A percentile compares a stretch with the other conserved stretches of the same genome.
Evolutionary conservation across 2,329 filamentous ascomycete species (phyloP).

Genomic region (Ceratocystiopsis minuta): DNA sequence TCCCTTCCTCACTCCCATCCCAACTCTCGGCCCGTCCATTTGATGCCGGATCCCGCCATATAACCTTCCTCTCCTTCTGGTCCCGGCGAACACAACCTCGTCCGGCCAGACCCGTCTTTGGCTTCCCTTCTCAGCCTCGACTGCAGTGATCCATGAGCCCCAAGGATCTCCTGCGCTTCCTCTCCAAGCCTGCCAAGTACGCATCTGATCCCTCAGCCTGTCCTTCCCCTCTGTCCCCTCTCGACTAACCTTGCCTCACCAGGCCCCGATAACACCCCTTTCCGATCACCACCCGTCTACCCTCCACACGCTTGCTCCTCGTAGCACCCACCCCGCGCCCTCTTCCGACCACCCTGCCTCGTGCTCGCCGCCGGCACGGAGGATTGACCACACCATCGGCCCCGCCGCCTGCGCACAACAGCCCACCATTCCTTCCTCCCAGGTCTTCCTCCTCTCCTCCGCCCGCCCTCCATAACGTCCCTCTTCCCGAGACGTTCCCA

Average conservation of each 20-base stretch:
- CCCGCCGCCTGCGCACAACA: constrained; percentile 16
- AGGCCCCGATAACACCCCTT: constrained; percentile 44
- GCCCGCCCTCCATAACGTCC: constrained; percentile 85
- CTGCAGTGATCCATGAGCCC: constrained; percentile 61
- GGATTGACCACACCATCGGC: constrained; percentile 45
- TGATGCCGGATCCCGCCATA: constrained; percentile 1
- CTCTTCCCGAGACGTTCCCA: constrained; percentile 42
- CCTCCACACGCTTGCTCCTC: constrained; percentile 12
- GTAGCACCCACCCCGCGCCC: constrained; percentile 3
- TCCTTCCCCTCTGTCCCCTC: constrained; percentile 3
- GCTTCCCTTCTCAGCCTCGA: not conserved
- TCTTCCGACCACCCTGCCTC: constrained; percentile 54
- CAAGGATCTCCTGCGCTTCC: constrained; percentile 78
- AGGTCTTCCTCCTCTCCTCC: constrained; percentile 68
- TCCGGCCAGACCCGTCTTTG: too few relatives aligned
- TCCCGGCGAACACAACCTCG: too few relatives aligned
- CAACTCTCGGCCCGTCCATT: not conserved
- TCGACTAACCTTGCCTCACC: not conserved
- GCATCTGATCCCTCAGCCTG: constrained; percentile 16
- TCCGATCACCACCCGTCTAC: not conserved
- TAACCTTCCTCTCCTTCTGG: not conserved
- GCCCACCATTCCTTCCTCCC: constrained; percentile 77
- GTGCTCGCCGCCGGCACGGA: constrained; percentile 13
- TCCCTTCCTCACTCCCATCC: not conserved
- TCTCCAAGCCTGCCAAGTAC: constrained; percentile 88